Conservation (phyloP, 202 grass and related monocot species). For the Schoenoplectus triqueter region DNA sequence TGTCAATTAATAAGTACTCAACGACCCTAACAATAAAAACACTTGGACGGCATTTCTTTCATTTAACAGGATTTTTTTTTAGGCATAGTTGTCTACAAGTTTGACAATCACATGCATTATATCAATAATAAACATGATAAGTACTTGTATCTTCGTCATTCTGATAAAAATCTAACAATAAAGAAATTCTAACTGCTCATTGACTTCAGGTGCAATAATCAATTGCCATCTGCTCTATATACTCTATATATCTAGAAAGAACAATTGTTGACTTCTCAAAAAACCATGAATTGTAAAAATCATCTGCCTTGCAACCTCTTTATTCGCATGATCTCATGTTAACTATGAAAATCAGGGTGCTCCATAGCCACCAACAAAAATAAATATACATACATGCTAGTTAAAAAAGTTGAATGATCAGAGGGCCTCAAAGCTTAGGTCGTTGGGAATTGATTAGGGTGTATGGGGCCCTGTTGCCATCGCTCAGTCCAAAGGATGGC, state of each 20-base stretch:
- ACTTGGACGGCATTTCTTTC: not conserved
- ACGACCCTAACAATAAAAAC: not conserved
- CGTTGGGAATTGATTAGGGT: constrained; percentile 32
- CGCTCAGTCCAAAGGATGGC: not conserved
- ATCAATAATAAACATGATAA: not conserved
- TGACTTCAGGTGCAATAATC: not conserved
- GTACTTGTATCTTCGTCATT: not conserved
- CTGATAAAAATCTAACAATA: not conserved
- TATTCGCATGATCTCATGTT: not conserved
- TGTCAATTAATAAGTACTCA: not conserved
- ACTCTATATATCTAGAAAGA: no score
- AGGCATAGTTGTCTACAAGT: not conserved
- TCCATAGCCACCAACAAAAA: constrained; percentile 16
- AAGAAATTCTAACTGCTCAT: not conserved
- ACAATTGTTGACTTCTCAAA: not conserved
- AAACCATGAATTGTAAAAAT: not conserved
- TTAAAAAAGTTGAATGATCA: not conserved
- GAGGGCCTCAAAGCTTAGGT: constrained; percentile 16
- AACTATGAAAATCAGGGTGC: constrained; percentile 17
- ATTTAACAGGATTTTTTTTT: not conserved
- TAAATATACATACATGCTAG: not conserved
- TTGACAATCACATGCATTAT: not conserved
- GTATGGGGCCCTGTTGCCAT: constrained; percentile 22
- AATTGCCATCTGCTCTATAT: not conserved
- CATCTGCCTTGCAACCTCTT: not conserved